Percentiles rank a stretch among this genome's conserved stretches.
Evolutionary conservation across 1,139 yeast species (phyloP).

Genomic region (Suhomyces chickasaworum): DNA sequence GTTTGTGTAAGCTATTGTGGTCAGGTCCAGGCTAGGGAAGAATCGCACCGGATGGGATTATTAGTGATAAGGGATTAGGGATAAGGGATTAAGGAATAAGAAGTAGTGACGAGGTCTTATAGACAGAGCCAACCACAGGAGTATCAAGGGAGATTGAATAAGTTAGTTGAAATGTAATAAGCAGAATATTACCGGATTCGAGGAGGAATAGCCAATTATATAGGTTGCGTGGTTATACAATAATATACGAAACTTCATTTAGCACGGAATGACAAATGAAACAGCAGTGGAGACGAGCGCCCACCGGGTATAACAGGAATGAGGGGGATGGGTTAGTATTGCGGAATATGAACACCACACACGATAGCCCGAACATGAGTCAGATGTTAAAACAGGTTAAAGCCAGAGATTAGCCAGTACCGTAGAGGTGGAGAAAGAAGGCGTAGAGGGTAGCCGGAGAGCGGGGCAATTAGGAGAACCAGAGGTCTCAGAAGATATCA

Average conservation of each 20-base stretch:
- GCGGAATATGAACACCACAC: too few relatives aligned
- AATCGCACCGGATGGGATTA: too few relatives aligned
- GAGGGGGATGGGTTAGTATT: background rate
- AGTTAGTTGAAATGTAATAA: background rate
- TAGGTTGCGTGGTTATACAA: conserved; percentile 12
- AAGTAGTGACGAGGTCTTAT: background rate
- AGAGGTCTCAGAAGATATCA: too few relatives aligned
- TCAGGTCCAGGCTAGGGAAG: background rate
- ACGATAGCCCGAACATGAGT: too few relatives aligned
- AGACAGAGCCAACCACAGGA: background rate
- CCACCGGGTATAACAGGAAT: background rate
- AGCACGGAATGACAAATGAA: conserved; percentile 5
- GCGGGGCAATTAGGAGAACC: too few relatives aligned
- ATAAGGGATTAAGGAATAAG: background rate
- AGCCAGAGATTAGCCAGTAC: too few relatives aligned
- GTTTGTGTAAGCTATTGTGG: background rate
- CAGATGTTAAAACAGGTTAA: too few relatives aligned
- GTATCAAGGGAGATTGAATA: too few relatives aligned
- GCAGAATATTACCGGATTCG: too few relatives aligned
- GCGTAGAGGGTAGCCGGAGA: too few relatives aligned
- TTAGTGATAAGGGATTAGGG: too few relatives aligned
- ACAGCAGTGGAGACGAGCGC: conserved; percentile 4
- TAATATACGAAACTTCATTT: conserved; percentile 1
- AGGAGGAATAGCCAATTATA: conserved; percentile 2
- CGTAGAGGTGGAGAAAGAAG: too few relatives aligned